phyloP scores from a whole-genome alignment of 2,329 filamentous ascomycete genomes.

The Aspergillus pseudoterreus region DNA sequence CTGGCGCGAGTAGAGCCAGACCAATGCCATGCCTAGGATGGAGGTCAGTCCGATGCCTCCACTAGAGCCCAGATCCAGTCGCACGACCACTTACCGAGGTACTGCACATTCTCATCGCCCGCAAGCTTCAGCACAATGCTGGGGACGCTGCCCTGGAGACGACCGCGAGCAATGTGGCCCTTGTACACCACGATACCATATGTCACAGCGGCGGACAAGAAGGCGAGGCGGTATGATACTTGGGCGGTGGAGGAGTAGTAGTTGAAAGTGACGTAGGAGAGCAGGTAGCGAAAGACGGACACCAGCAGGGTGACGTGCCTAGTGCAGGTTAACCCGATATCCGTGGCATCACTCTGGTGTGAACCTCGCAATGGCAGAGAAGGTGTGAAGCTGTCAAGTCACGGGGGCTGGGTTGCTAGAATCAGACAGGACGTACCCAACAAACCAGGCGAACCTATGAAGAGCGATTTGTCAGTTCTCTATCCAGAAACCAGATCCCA shows the following conservation, averaged over 20 bases:
- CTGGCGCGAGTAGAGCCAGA: slow-evolving; percentile 92
- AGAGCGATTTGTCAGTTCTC: slow-evolving; percentile 33
- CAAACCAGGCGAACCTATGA: slow-evolving; percentile 65
- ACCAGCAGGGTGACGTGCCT: slow-evolving; percentile 86
- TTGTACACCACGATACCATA: slow-evolving; percentile 99
- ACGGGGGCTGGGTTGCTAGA: background rate
- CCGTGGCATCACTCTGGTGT: background rate
- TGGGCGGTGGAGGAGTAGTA: slow-evolving; percentile 72
- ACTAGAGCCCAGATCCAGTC: background rate
- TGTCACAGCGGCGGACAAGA: slow-evolving; percentile 81
- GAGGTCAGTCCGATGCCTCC: background rate
- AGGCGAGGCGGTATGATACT: slow-evolving; percentile 85
- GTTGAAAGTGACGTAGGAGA: slow-evolving; percentile 89
- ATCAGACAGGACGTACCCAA: slow-evolving; percentile 60
- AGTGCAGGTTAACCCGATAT: slow-evolving; percentile 22
- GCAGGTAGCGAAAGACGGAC: slow-evolving; percentile 73
- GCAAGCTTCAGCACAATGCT: slow-evolving; percentile 63
- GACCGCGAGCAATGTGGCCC: slow-evolving; percentile 80
- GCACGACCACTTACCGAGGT: slow-evolving; percentile 65
- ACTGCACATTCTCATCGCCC: slow-evolving; percentile 95
- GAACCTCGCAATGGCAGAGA: background rate
- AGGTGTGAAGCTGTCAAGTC: background rate
- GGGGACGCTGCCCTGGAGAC: slow-evolving; percentile 64
- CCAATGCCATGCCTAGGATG: slow-evolving; percentile 74
- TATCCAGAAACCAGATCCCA: slow-evolving; percentile 4